Conservation (phyloP, 768 basidiomycete species). For the Podaxis sp. region DNA sequence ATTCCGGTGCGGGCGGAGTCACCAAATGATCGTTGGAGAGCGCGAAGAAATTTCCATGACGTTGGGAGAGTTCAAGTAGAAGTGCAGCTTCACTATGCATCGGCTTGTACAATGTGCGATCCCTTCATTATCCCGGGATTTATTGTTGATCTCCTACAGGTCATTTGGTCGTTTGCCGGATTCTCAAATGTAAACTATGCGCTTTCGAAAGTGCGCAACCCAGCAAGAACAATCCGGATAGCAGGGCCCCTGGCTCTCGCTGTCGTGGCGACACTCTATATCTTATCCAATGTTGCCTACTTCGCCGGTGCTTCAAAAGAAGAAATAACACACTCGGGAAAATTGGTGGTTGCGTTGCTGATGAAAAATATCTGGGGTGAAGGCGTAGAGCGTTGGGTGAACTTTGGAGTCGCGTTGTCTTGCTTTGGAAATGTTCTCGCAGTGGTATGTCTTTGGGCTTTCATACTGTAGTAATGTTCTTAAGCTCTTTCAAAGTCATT, state of each 20-base stretch:
- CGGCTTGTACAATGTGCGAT: slow-evolving; percentile 45
- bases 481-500: slow-evolving; percentile 14
- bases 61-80: slow-evolving; percentile 37
- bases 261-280: slow-evolving; percentile 46
- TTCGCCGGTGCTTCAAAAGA: slow-evolving; percentile 55
- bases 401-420: slow-evolving; percentile 42
- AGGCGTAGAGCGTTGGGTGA: slow-evolving; percentile 35
- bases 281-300: slow-evolving; percentile 58
- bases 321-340: slow-evolving; percentile 50
- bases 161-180: slow-evolving; percentile 43
- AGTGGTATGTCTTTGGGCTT: slow-evolving; percentile 23
- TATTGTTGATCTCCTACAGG: slow-evolving; percentile 27
- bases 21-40: slow-evolving; percentile 29
- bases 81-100: slow-evolving; percentile 47
- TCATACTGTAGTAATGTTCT: slow-evolving; percentile 18
- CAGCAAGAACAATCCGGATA: slow-evolving; percentile 51
- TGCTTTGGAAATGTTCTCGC: slow-evolving; percentile 55
- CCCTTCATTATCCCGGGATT: not conserved
- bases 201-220: slow-evolving; percentile 53
- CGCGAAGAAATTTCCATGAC: slow-evolving; percentile 18
- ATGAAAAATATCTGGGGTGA: slow-evolving; percentile 54
- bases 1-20: slow-evolving; percentile 22
- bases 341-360: slow-evolving; percentile 55
- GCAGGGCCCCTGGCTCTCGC: slow-evolving; percentile 55
- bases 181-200: slow-evolving; percentile 64